Percentiles rank a stretch among this genome's conserved stretches.
These are phyloP conservation scores for Phaffomyces opuntiae DNA, from an alignment of 805 yeast species.

Conservation along the genomic window DNA sequence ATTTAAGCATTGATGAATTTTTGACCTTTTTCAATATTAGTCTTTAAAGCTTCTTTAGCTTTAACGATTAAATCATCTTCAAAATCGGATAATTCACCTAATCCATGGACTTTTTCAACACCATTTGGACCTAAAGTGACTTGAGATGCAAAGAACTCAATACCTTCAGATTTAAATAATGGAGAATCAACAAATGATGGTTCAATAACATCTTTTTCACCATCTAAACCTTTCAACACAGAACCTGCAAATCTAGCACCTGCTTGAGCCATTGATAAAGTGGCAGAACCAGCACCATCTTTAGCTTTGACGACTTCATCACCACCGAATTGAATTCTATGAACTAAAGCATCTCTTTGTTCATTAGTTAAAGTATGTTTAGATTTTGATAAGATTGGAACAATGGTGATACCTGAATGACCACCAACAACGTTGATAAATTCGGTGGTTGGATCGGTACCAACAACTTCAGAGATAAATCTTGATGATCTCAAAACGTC, in stretches of 20 bases:
- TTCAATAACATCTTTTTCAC: slow-evolving; percentile 58
- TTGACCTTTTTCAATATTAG: slow-evolving; percentile 91
- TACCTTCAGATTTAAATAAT: slow-evolving; percentile 79
- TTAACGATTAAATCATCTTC: slow-evolving; percentile 79
- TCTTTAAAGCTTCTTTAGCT: slow-evolving; percentile 84
- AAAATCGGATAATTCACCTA: slow-evolving; percentile 65
- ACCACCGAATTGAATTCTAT: slow-evolving; percentile 95
- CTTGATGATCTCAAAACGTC: slow-evolving; percentile 86
- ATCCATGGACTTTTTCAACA: slow-evolving; percentile 70
- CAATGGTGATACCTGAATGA: slow-evolving; percentile 92
- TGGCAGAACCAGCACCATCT: slow-evolving; percentile 91
- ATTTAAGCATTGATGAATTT: slow-evolving; percentile 64
- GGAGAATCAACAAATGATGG: slow-evolving; percentile 76
- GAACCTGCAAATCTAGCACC: slow-evolving; percentile 72
- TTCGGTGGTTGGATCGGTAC: slow-evolving; percentile 30
- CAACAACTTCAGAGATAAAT: slow-evolving; percentile 23
- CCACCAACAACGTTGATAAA: slow-evolving; percentile 78
- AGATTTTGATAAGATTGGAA: slow-evolving; percentile 84
- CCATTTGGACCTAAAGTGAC: slow-evolving; percentile 92
- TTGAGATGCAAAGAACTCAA: slow-evolving; percentile 89
- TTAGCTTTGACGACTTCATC: slow-evolving; percentile 93
- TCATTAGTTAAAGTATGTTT: slow-evolving; percentile 63
- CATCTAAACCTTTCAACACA: slow-evolving; percentile 56
- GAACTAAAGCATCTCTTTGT: slow-evolving; percentile 56
- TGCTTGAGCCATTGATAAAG: slow-evolving; percentile 90